A percentile compares a stretch with the other conserved stretches of the same genome.
phyloP scores from a whole-genome alignment of 495 filamentous ascomycete genomes.

The Annulohypoxylon bovei region DNA sequence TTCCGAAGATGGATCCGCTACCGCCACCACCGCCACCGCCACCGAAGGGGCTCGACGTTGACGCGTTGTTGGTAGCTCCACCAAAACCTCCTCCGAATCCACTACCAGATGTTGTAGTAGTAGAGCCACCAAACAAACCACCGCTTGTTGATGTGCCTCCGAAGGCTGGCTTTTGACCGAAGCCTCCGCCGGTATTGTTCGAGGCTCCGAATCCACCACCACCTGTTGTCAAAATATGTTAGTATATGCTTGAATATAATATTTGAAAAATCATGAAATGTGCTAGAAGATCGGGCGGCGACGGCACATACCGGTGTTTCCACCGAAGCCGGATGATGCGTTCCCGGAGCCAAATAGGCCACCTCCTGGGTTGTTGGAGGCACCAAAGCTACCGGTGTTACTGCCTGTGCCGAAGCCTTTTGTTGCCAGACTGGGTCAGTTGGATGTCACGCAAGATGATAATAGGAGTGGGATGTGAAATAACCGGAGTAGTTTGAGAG shows the following conservation, averaged over 20 bases:
- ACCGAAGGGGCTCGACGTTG: conserved; percentile 60
- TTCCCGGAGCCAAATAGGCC: conserved; percentile 57
- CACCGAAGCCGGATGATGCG: conserved; percentile 40
- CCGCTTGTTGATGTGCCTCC: conserved; percentile 37
- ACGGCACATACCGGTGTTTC: conserved; percentile 54
- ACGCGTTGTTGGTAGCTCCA: conserved; percentile 51
- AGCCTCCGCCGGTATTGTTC: conserved; percentile 58
- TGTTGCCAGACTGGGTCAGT: conserved; percentile 49
- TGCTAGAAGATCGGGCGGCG: conserved; percentile 49
- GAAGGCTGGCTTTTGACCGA: conserved; percentile 55
- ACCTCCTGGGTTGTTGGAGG: conserved; percentile 47
- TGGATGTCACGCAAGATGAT: conserved; percentile 40
- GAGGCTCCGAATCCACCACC: conserved; percentile 46
- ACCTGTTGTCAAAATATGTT: conserved; percentile 35
- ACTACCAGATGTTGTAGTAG: conserved; percentile 43
- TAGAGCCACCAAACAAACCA: conserved; percentile 46
- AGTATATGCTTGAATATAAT: conserved; percentile 4
- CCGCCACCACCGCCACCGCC: conserved; percentile 48
- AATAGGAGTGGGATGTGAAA: neutral
- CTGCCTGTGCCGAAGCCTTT: conserved; percentile 62
- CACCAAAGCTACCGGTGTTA: conserved; percentile 52
- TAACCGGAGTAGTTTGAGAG: neutral
- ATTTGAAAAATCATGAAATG: neutral
- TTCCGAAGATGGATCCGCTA: conserved; percentile 51
- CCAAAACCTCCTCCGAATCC: conserved; percentile 61